Percentiles rank a stretch among this genome's conserved stretches.
phyloP scores from a whole-genome alignment of 345 rosid genomes.

The Gossypium herbaceum region DNA sequence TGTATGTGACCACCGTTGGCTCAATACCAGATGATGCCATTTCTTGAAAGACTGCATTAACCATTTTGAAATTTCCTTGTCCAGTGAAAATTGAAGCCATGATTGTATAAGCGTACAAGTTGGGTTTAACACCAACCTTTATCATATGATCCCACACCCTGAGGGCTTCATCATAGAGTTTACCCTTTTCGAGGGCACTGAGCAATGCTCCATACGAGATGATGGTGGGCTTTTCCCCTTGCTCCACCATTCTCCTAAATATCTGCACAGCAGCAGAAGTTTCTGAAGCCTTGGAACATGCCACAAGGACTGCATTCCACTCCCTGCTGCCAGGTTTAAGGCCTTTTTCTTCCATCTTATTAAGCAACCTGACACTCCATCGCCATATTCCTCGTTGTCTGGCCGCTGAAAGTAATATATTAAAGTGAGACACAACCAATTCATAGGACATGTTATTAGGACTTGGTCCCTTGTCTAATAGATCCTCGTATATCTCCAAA shows the following conservation, averaged over 20 bases:
- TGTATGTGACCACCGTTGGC: slow-evolving; percentile 86
- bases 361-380: slow-evolving; percentile 74
- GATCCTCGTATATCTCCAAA: slow-evolving; percentile 84
- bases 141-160: slow-evolving; percentile 93
- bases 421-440: slow-evolving; percentile 71
- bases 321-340: slow-evolving; percentile 72
- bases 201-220: slow-evolving; percentile 83
- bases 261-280: slow-evolving; percentile 71
- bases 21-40: slow-evolving; percentile 58
- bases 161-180: slow-evolving; percentile 73
- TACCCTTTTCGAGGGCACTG: slow-evolving; percentile 87
- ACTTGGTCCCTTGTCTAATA: slow-evolving; percentile 75
- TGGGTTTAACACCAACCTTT: slow-evolving; percentile 67
- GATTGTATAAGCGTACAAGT: slow-evolving; percentile 70
- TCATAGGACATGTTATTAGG: slow-evolving; percentile 78
- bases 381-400: slow-evolving; percentile 81
- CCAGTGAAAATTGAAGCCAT: slow-evolving; percentile 77
- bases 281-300: slow-evolving; percentile 90
- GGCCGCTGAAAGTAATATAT: slow-evolving; percentile 65
- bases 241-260: slow-evolving; percentile 79
- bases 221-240: slow-evolving; percentile 81
- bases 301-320: slow-evolving; percentile 86
- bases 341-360: slow-evolving; percentile 89
- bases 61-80: slow-evolving; percentile 54
- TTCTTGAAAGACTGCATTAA: slow-evolving; percentile 59